phyloP scores from a whole-genome alignment of 2,329 filamentous ascomycete species.

The Eutypella sp. region DNA sequence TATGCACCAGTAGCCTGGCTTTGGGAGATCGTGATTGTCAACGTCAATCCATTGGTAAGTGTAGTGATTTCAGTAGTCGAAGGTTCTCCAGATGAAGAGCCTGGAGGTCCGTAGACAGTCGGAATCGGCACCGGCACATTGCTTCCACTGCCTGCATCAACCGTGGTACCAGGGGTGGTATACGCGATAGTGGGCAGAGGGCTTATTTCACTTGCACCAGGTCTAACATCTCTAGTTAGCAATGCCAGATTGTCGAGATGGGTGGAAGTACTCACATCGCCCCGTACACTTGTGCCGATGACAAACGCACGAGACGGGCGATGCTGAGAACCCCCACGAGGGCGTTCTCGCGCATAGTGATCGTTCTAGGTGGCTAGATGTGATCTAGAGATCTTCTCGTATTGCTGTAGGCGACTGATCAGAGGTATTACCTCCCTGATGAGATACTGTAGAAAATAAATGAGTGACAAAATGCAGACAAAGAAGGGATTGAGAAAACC shows the following conservation, averaged over 20 bases:
- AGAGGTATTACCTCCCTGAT: slow-evolving; percentile 8
- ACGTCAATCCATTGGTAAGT: not conserved
- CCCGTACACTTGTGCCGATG: slow-evolving; percentile 21
- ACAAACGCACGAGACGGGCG: slow-evolving; percentile 17
- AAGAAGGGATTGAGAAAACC: slow-evolving; percentile 2
- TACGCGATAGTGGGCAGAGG: not conserved
- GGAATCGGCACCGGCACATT: not conserved
- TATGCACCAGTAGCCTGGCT: not conserved
- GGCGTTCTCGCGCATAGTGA: slow-evolving; percentile 22
- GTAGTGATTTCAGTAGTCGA: not conserved
- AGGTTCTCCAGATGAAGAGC: slow-evolving; percentile 5
- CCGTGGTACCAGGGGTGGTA: not conserved
- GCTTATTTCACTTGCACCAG: not conserved
- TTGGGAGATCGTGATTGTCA: not conserved
- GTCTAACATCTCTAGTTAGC: not conserved
- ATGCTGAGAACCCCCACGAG: slow-evolving; percentile 20
- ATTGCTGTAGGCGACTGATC: slow-evolving; percentile 3
- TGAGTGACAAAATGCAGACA: slow-evolving; percentile 13
- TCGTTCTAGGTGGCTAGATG: slow-evolving; percentile 7
- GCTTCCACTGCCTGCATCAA: not conserved
- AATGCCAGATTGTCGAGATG: not conserved
- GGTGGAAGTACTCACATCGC: slow-evolving; percentile 16
- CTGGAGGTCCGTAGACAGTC: not conserved
- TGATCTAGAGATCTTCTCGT: slow-evolving; percentile 3
- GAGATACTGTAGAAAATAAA: slow-evolving; percentile 9